Conservation (phyloP, 192 early-diverging fungal genomes). For the Coemansia asiatica region DNA sequence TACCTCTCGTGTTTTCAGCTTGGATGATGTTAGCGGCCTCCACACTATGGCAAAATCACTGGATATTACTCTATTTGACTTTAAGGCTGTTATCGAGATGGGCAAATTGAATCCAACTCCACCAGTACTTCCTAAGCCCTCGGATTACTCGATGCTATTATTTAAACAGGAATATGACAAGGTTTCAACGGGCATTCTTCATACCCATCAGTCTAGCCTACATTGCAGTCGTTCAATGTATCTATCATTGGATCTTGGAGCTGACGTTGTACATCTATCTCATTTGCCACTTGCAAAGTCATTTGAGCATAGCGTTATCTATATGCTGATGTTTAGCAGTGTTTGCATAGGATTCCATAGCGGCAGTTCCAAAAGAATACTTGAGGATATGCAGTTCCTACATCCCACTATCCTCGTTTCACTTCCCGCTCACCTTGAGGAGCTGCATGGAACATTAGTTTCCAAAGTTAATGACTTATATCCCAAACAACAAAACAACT, state of each 20-base stretch:
- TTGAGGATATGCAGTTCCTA: slow-evolving; percentile 73
- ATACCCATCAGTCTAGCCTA: slow-evolving; percentile 59
- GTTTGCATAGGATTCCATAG: slow-evolving; percentile 73
- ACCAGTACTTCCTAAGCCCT: slow-evolving; percentile 59
- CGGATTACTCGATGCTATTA: slow-evolving; percentile 63
- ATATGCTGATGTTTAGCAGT: slow-evolving; percentile 54
- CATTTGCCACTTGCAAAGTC: slow-evolving; percentile 78
- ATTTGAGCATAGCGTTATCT: slow-evolving; percentile 64
- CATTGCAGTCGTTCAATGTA: not conserved
- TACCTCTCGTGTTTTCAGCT: slow-evolving; percentile 20
- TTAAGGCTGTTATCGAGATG: no score
- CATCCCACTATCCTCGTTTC: slow-evolving; percentile 70
- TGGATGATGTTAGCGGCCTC: slow-evolving; percentile 28
- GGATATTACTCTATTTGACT: no score
- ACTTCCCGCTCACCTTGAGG: slow-evolving; percentile 71
- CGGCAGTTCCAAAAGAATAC: slow-evolving; percentile 64
- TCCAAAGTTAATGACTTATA: no score
- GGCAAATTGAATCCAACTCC: slow-evolving; percentile 25
- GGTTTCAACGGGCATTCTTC: slow-evolving; percentile 61
- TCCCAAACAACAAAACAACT: no score
- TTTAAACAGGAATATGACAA: slow-evolving; percentile 80
- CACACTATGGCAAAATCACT: slow-evolving; percentile 57
- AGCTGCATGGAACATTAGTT: slow-evolving; percentile 71
- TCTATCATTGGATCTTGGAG: not conserved
- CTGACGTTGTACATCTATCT: slow-evolving; percentile 47